phyloP scores from a whole-genome alignment of 257 asterid genomes.

The Solanum virginianum region DNA sequence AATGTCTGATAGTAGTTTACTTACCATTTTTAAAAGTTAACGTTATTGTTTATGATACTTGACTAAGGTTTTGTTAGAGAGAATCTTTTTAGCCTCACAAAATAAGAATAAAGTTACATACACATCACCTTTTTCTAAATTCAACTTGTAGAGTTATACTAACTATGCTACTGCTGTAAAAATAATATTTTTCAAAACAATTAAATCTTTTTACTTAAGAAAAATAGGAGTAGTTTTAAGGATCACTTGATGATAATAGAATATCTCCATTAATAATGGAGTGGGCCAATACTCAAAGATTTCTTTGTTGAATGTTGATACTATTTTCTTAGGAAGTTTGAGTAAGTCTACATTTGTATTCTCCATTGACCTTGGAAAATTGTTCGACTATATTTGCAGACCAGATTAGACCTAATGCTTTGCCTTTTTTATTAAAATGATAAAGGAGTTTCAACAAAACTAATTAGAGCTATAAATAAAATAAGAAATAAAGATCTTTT shows the following conservation, averaged over 20 bases:
- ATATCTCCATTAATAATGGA: background rate
- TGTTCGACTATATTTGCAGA: background rate
- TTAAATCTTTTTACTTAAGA: background rate
- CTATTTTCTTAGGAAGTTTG: background rate
- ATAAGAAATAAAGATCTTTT: background rate
- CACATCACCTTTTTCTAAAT: too few species aligned
- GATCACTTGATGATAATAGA: background rate
- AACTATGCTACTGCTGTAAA: background rate
- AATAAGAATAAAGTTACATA: background rate
- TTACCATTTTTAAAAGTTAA: background rate
- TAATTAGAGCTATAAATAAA: background rate
- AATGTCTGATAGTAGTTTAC: background rate
- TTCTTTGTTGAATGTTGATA: background rate
- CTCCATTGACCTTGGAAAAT: conserved; percentile 30
- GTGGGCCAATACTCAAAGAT: background rate
- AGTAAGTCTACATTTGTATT: conserved; percentile 13
- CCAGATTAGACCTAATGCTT: background rate
- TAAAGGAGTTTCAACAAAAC: background rate
- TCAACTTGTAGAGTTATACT: background rate
- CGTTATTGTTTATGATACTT: background rate
- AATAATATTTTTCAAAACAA: background rate
- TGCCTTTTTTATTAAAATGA: background rate
- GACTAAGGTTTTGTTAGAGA: background rate
- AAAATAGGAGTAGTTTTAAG: background rate
- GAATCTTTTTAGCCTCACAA: background rate